Percentiles rank a stretch among this genome's conserved stretches.
phyloP scores from a whole-genome alignment of 352 stramenopile species.

The Peronospora tabacina region DNA sequence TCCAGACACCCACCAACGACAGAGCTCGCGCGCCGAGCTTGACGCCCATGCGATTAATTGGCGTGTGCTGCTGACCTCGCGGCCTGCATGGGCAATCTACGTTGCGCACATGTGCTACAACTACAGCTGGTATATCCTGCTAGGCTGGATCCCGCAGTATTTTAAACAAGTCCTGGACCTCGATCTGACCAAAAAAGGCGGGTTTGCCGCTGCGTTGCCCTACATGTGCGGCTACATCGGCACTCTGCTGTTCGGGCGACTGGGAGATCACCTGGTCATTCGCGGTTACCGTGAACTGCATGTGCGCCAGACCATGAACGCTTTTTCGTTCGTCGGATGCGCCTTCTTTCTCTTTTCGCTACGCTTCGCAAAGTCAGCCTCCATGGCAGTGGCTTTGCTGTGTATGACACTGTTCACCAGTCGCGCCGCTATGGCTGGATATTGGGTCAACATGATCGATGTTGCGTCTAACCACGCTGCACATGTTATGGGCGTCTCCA shows the following conservation, averaged over 20 bases:
- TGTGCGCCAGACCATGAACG: conserved; percentile 76
- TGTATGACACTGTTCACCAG: conserved; percentile 73
- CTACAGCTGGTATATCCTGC: conserved; percentile 83
- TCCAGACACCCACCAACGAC: conserved; percentile 32
- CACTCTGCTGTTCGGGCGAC: conserved; percentile 57
- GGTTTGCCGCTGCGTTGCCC: conserved; percentile 55
- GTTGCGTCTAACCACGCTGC: conserved; percentile 69
- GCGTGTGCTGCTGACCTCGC: conserved; percentile 53
- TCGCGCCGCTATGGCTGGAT: conserved; percentile 67
- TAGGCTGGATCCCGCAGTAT: conserved; percentile 86
- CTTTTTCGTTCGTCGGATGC: conserved; percentile 60
- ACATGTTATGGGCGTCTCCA: conserved; percentile 84
- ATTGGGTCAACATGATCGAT: conserved; percentile 89
- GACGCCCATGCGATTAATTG: conserved; percentile 57
- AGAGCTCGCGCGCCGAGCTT: conserved; percentile 32
- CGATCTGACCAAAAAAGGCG: conserved; percentile 59
- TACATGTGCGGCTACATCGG: conserved; percentile 78
- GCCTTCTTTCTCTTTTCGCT: conserved; percentile 65
- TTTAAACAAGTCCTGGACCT: conserved; percentile 75
- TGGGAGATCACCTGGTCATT: conserved; percentile 63
- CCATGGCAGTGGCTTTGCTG: conserved; percentile 52
- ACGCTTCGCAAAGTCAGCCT: conserved; percentile 48
- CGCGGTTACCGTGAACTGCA: conserved; percentile 57
- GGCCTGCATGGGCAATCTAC: conserved; percentile 78
- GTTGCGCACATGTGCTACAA: conserved; percentile 83